These are phyloP conservation scores for Sutorius eximius DNA, from an alignment of 1,284 basidiomycete species.

Conservation along the genomic window DNA sequence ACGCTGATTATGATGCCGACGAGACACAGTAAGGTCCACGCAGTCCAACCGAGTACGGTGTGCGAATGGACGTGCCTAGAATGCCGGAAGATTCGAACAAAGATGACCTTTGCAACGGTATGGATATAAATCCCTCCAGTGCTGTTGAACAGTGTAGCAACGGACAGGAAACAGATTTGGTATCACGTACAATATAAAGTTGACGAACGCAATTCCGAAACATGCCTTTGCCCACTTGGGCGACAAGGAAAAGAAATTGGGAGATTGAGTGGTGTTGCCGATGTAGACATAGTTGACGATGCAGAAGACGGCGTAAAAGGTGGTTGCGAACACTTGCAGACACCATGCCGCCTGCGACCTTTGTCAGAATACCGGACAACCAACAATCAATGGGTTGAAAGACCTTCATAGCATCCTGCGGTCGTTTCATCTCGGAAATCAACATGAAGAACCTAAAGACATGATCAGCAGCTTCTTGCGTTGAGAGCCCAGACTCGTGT, in stretches of 20 bases:
- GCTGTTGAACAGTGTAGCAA: slow-evolving; percentile 26
- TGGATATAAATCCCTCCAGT: slow-evolving; percentile 51
- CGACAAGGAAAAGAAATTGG: slow-evolving; percentile 49
- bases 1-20: slow-evolving; percentile 47
- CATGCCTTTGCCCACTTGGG: slow-evolving; percentile 50
- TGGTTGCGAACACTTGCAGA: slow-evolving; percentile 52
- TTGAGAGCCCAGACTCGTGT: background rate
- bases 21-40: slow-evolving; percentile 51
- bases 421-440: slow-evolving; percentile 42
- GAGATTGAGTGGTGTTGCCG: slow-evolving; percentile 46
- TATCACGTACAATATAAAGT: slow-evolving; percentile 49
- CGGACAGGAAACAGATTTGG: background rate
- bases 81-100: slow-evolving; percentile 60
- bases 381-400: slow-evolving; percentile 27
- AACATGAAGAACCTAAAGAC: background rate
- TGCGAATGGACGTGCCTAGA: slow-evolving; percentile 58
- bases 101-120: slow-evolving; percentile 55
- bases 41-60: slow-evolving; percentile 21
- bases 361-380: background rate
- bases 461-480: background rate
- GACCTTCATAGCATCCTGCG: slow-evolving; percentile 41
- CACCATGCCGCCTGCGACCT: slow-evolving; percentile 47
- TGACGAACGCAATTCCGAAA: slow-evolving; percentile 47
- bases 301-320: background rate
- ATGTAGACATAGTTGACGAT: slow-evolving; percentile 46